These are phyloP conservation scores for Aspergillus terreus DNA, from an alignment of 2,329 filamentous ascomycete species.

Conservation along the genomic window DNA sequence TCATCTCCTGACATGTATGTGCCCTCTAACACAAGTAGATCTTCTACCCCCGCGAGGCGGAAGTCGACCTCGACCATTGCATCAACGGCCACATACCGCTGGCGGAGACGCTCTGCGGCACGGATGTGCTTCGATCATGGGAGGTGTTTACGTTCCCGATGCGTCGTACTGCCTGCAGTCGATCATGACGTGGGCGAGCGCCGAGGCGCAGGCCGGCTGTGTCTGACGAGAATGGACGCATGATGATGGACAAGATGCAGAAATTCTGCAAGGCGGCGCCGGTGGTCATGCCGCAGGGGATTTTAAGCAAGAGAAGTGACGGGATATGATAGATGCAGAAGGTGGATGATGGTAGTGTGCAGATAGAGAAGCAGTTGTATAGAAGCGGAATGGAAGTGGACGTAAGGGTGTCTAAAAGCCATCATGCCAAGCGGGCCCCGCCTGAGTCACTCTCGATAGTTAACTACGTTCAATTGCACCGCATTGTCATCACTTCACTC, in stretches of 20 bases:
- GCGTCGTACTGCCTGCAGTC: neutral
- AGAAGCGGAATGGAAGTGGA: too few species aligned
- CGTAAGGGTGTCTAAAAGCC: too few species aligned
- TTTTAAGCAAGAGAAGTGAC: neutral
- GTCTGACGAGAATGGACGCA: neutral
- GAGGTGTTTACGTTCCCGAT: neutral
- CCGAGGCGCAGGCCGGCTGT: neutral
- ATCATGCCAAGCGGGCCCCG: too few species aligned
- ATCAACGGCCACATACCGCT: neutral
- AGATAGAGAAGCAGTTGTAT: too few species aligned
- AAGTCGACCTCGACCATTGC: neutral
- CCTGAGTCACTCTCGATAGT: too few species aligned
- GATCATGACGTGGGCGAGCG: neutral
- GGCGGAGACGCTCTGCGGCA: neutral
- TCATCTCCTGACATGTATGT: neutral
- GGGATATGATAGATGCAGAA: neutral
- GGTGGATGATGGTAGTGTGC: neutral
- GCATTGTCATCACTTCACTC: too few species aligned
- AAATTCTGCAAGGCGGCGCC: neutral
- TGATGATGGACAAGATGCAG: neutral
- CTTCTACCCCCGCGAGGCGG: neutral
- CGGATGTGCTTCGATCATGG: neutral
- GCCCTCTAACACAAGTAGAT: neutral
- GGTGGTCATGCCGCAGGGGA: neutral
- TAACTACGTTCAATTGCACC: too few species aligned